Conservation (phyloP, 2,329 filamentous ascomycete species). For the Dactylellina drechsleri region DNA sequence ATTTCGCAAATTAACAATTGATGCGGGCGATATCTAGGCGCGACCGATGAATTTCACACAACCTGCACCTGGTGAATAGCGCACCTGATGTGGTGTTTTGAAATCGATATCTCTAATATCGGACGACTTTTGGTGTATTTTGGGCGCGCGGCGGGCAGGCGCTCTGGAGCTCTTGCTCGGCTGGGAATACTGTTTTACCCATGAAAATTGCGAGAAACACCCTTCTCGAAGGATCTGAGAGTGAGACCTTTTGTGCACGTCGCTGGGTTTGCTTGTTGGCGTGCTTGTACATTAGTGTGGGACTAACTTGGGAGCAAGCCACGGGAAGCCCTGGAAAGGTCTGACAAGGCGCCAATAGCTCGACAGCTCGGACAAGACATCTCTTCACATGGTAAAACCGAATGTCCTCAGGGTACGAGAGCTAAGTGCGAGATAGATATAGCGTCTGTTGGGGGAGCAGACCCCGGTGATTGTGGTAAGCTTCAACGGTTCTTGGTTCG, state of each 20-base stretch:
- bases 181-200: conserved; percentile 36
- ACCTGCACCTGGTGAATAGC: background rate
- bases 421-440: too few species aligned
- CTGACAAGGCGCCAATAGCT: conserved; percentile 35
- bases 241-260: conserved; percentile 24
- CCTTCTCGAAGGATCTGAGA: conserved; percentile 33
- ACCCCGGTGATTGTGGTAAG: conserved; percentile 6
- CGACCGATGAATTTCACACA: background rate
- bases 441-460: background rate
- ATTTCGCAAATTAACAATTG: conserved; percentile 12
- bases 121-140: background rate
- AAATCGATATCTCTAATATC: background rate
- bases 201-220: conserved; percentile 47
- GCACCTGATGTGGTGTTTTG: conserved; percentile 26
- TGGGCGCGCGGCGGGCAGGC: conserved; percentile 18
- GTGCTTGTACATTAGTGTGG: background rate
- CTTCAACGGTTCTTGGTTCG: too few species aligned
- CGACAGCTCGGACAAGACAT: conserved; percentile 12
- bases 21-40: background rate
- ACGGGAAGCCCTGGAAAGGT: conserved; percentile 42
- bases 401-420: background rate
- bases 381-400: conserved; percentile 15
- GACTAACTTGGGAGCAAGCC: conserved; percentile 7
- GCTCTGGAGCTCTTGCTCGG: conserved; percentile 54
- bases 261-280: background rate